Conservation (phyloP, 2,329 filamentous ascomycete genomes). For the Botrytis tulipae region DNA sequence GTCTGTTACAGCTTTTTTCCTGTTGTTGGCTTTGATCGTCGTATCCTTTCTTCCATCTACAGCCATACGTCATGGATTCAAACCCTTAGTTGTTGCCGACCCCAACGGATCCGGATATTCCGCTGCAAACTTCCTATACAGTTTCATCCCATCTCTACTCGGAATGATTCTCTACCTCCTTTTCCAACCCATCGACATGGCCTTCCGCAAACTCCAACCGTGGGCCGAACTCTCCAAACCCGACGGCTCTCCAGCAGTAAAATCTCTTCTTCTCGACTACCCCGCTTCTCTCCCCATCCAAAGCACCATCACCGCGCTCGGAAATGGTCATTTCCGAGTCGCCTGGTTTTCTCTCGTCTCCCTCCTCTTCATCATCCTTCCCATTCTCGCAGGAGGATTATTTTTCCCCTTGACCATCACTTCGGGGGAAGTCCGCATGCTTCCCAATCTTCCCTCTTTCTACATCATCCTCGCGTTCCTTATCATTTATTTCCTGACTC, state of each 20-base stretch:
- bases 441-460: conserved; percentile 70
- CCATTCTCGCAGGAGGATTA: conserved; percentile 65
- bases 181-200: conserved; percentile 65
- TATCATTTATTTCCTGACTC: conserved; percentile 63
- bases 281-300: conserved; percentile 61
- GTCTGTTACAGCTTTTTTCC: conserved; percentile 56
- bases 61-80: conserved; percentile 67
- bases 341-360: conserved; percentile 60
- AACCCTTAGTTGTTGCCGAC: conserved; percentile 61
- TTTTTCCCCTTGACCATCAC: conserved; percentile 69
- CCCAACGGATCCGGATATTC: conserved; percentile 70
- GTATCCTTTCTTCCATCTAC: conserved; percentile 74
- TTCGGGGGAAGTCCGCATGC: conserved; percentile 58
- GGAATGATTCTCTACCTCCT: conserved; percentile 66
- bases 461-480: conserved; percentile 71
- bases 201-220: conserved; percentile 64
- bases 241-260: conserved; percentile 60
- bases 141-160: conserved; percentile 67
- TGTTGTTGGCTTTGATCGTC: conserved; percentile 70
- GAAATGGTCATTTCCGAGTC: conserved; percentile 60
- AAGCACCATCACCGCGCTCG: conserved; percentile 55
- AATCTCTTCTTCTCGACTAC: conserved; percentile 69
- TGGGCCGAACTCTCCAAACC: conserved; percentile 61
- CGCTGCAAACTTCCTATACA: conserved; percentile 83
- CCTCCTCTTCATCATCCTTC: conserved; percentile 59